Evolutionary conservation across 805 yeast species (phyloP), one percentile per base, ranked within the genome.

Genomic region (Pichia eremophila): DNA sequence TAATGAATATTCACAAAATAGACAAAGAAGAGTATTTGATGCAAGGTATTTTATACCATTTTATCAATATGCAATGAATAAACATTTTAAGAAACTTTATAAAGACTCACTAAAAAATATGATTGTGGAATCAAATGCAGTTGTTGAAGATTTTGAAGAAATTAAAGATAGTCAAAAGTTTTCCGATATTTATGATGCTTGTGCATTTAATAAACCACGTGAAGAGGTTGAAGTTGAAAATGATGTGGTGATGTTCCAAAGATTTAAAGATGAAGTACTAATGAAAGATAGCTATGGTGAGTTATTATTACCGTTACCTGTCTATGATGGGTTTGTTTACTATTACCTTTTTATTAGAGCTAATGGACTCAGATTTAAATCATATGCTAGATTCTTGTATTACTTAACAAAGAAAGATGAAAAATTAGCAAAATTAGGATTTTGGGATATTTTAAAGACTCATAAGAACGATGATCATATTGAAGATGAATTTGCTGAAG

Each of bases 1-100:
- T 45, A 14, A 18, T 32, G 17, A 15, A 25, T 12, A 7, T 2
- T 45, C 2, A 48, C 36, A 18, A 32, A 40, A 2, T 22, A n/a
- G 39, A 3, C 41, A 48, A 38, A 44, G 50, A 47, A 44, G 40
- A 44, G 38, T 39, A 15, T 44, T 48, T 18, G 47, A 48, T 37
- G 25, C 27, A 9, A 48, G 47, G 31, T 48, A 44, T 38, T 48
- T 38, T 19, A 17, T 45, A 1, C 36, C 47, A 19, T 17, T 48
- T n/a, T 15, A 44, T 14, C 36, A 48, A 19, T 25, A 32, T 4
- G 41, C 31, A 19, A 48, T 48, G 50, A 22, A 27, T n/a, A 32
- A 41, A 5, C n/a, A 41, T 17, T 32, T 48, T 12, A 9, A 45
- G 3, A 48, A 44, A 19, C 42, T 38, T n/a, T 5, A 32, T 5